phyloP scores from a whole-genome alignment of 176 grass and related monocot species.

The Oryza coarctata region DNA sequence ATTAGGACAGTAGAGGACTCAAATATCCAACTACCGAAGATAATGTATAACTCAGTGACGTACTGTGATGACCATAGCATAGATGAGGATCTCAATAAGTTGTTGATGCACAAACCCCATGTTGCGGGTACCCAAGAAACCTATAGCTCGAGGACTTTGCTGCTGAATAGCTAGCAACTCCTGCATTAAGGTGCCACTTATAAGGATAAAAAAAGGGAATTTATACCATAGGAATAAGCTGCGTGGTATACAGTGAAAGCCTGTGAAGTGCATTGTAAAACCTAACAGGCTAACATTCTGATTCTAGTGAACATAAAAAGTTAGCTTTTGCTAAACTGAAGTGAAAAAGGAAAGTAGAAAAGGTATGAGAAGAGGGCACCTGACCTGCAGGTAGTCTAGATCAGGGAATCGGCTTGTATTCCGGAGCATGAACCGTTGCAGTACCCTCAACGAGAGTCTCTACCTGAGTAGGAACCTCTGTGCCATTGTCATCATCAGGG shows the following conservation, averaged over 20 bases:
- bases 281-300: too few species aligned
- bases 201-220: background rate
- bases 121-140: slow-evolving; percentile 94
- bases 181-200: slow-evolving; percentile 35
- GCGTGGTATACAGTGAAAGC: too few species aligned
- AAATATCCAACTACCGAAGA: background rate
- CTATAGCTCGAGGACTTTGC: slow-evolving; percentile 86
- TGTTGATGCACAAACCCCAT: slow-evolving; percentile 99
- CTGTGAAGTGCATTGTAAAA: too few species aligned
- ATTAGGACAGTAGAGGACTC: background rate
- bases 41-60: slow-evolving; percentile 14
- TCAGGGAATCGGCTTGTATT: slow-evolving; percentile 83
- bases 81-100: slow-evolving; percentile 98
- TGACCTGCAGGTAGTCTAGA: slow-evolving; percentile 89
- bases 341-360: slow-evolving; percentile 9
- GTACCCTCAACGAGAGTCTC: too few species aligned
- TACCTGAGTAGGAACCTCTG: too few species aligned
- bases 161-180: slow-evolving; percentile 97
- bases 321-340: background rate
- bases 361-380: too few species aligned
- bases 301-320: background rate
- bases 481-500: slow-evolving; percentile 50
- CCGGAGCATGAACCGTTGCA: slow-evolving; percentile 55
- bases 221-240: background rate
- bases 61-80: slow-evolving; percentile 99